Conservation (phyloP, 2,329 filamentous ascomycete genomes). For the Penicillium fuscoglaucum region DNA sequence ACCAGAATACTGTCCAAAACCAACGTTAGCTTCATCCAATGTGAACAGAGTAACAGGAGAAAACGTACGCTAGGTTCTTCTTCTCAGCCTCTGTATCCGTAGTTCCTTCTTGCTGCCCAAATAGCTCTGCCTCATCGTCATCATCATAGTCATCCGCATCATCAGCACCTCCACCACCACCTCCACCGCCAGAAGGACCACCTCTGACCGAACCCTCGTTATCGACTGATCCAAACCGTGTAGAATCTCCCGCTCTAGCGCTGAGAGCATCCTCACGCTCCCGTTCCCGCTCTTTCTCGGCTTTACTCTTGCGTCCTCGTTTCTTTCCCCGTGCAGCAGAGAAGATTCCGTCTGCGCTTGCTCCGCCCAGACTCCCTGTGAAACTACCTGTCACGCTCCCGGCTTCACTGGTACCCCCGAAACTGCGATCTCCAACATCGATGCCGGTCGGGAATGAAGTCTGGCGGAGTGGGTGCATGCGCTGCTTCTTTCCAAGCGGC, state of each 20-base stretch:
- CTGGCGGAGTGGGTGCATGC: slow-evolving; percentile 50
- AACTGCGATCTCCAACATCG: slow-evolving; percentile 33
- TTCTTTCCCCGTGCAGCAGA: slow-evolving; percentile 34
- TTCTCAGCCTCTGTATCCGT: slow-evolving; percentile 54
- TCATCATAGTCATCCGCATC: slow-evolving; percentile 54
- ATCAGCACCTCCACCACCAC: slow-evolving; percentile 47
- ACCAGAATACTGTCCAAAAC: slow-evolving; percentile 41
- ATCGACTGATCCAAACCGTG: slow-evolving; percentile 36
- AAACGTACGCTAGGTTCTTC: slow-evolving; percentile 51
- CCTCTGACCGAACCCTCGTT: slow-evolving; percentile 37
- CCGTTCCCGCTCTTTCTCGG: slow-evolving; percentile 38
- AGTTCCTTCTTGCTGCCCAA: slow-evolving; percentile 46
- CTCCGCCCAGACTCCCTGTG: slow-evolving; percentile 43
- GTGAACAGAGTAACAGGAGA: neutral
- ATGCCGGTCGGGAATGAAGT: slow-evolving; percentile 46
- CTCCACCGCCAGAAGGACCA: slow-evolving; percentile 25
- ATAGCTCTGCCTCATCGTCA: slow-evolving; percentile 48
- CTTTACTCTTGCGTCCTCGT: slow-evolving; percentile 41
- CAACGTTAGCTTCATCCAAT: slow-evolving; percentile 11
- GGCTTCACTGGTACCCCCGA: slow-evolving; percentile 39
- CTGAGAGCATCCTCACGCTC: slow-evolving; percentile 35
- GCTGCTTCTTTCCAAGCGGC: slow-evolving; percentile 33
- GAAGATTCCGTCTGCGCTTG: slow-evolving; percentile 39
- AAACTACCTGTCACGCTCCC: slow-evolving; percentile 46
- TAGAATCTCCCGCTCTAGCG: slow-evolving; percentile 27